Evolutionary conservation across 2,329 filamentous ascomycete genomes (phyloP).

Genomic region (Stromatinia cepivora): DNA sequence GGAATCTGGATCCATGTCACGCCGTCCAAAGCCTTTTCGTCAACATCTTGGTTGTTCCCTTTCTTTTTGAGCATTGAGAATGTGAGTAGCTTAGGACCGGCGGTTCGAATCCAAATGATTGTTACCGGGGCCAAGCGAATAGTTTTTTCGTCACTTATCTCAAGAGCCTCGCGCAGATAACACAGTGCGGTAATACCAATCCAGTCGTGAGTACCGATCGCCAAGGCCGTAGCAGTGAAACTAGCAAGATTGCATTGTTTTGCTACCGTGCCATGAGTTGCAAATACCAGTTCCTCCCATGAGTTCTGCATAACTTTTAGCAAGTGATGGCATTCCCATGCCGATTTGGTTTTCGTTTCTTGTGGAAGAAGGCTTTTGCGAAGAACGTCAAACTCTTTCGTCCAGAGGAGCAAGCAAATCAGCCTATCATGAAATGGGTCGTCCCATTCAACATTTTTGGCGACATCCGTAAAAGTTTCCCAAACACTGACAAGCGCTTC

Average conservation of each 20-base stretch:
- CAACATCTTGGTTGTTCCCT: not conserved
- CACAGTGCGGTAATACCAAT: not conserved
- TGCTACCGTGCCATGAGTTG: not conserved
- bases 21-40: not conserved
- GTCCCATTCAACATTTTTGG: not conserved
- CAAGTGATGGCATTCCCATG: not conserved
- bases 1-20: not conserved
- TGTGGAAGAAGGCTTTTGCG: not conserved
- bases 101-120: not conserved
- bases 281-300: not conserved
- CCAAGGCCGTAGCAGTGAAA: not conserved
- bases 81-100: not conserved
- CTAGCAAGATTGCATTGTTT: constrained; percentile 1
- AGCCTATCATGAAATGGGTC: constrained; percentile 12
- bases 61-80: not conserved
- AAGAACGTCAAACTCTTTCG: not conserved
- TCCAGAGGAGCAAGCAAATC: constrained; percentile 10
- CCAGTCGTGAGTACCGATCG: not conserved
- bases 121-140: not conserved
- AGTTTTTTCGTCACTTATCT: not conserved
- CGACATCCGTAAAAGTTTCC: not conserved
- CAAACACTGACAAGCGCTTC: not conserved
- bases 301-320: not conserved
- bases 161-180: not conserved
- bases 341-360: not conserved